Evolutionary conservation across 2,329 filamentous ascomycete species (phyloP), one percentile per base, ranked within the genome.

Genomic region (Coniosporium tulheliwenetii): DNA sequence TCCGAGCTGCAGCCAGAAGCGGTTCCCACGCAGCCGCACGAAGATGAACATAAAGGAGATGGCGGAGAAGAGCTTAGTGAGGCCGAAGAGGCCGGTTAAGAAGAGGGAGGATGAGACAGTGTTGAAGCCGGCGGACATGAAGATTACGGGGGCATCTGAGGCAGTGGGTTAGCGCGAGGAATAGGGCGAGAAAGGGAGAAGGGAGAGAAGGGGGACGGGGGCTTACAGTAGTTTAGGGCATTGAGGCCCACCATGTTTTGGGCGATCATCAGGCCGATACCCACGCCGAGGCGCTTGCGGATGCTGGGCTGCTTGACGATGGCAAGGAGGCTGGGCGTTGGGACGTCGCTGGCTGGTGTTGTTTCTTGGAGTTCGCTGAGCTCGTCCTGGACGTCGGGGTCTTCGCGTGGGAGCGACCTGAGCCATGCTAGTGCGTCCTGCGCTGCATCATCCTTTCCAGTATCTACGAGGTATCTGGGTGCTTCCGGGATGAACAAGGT

Each of bases 61-160:
- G 9, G 42, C 44, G 26, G 44, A 43, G 10, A 48, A 40, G 36
- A 51, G 40, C 33, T 50, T 50, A 30, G 50, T 44, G 15, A 52
- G 36, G 29, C 49, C 49, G 39, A 49, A 51, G 30, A 50, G 45
- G 10, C 49, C 49, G 7, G 48, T 50, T 3, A 47, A 43, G 38
- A 50, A 48, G n/a, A 52, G 42, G 14, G 44, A 47, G 8, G 45
- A 42, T 12, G 46, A 46, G 13, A 44, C 44, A 9, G 44, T 44
- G n/a, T 45, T 48, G 14, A 52, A 45, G 15, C 50, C 50, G 1
- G 46, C 43, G 19, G 47, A 46, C 30, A 42, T 45, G 42, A 51
- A 49, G 10, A 44, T 42, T 14, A 30, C 32, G n/a, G 43, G 43
- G 4, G 50, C 48, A 41, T 54, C 34, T 39, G 30, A 8, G 32